Base-by-base conservation (phyloP, 805 yeast species). In the Yarrowia deformans region DNA sequence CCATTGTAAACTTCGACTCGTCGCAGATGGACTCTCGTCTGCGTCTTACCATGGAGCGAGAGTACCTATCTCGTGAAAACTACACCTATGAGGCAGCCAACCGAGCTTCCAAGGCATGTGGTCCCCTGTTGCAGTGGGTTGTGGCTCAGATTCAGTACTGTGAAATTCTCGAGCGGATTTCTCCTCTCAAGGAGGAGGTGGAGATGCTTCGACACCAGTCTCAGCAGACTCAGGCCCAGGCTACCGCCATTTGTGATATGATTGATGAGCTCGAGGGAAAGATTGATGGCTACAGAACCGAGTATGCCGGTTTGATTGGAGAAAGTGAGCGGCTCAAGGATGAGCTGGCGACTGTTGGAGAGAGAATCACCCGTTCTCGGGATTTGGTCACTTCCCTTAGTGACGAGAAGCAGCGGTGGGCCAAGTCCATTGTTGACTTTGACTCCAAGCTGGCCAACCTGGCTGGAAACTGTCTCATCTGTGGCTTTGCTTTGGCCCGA, bases 91-190 rank as follows among this genome's bases (percentile, higher is more conserved):
- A 88, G 60, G 79, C 90, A 0, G 97, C 91, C 0, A 86, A 90
- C 73, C 81, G 98, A 48, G 98, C 98, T 5, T 90, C 97, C 77
- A 92, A 90, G 75, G 98, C 98, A 0, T 92, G 98, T 80, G 98
- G 97, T 0, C 98, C 98, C 0, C 79, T 94, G 43, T 75, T 90
- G 19, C 88, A 88, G 71, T 94, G 98, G 98, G 93, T 93, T 0
- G 83, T 84, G 68, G 98, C 98, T 0, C 98, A 94, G 72, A 81
- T 93, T n/a, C 80, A 83, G n/a, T 94, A 89, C 75, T 85, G 94
- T 0, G 75, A 85, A 1, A 89, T 93, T 29, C 79, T 91, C 54
- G 89, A 90, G 45, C 84, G 83, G 64, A 84, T 94, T 34, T 90
- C 86, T 0, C 98, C 98, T 0, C 77, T 94, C 73, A 80, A 87